These are phyloP conservation scores for Cutaneotrichosporon cyanovorans DNA, from an alignment of 1,284 basidiomycete species.

Conservation along the genomic window DNA sequence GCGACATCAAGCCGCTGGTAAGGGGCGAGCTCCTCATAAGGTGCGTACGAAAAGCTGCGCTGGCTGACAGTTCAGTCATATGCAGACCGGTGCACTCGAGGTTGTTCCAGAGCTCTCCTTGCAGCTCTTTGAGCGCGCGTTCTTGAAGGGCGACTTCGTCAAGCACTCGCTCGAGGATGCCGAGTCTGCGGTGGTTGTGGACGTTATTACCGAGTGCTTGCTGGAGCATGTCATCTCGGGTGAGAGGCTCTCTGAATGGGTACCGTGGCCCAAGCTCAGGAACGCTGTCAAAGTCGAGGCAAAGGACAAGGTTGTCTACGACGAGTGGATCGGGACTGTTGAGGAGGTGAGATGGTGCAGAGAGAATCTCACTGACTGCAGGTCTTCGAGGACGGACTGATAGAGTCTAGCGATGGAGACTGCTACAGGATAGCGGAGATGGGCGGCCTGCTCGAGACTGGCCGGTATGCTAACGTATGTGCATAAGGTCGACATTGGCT, in stretches of 20 bases:
- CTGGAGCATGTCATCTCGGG: constrained; percentile 69
- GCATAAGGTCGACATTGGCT: not conserved
- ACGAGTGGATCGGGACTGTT: constrained; percentile 80
- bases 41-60: not conserved
- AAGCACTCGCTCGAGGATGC: constrained; percentile 68
- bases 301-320: constrained; percentile 71
- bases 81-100: constrained; percentile 55
- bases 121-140: constrained; percentile 67
- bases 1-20: constrained; percentile 63
- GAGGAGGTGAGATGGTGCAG: constrained; percentile 41
- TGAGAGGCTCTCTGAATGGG: constrained; percentile 58
- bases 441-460: constrained; percentile 42
- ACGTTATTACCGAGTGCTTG: constrained; percentile 56
- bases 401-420: constrained; percentile 53
- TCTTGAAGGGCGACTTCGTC: constrained; percentile 72
- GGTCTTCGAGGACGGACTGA: constrained; percentile 77
- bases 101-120: constrained; percentile 65
- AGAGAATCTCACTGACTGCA: constrained; percentile 35
- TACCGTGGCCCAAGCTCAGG: constrained; percentile 56
- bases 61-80: constrained; percentile 27
- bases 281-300: constrained; percentile 51
- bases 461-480: constrained; percentile 23
- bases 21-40: constrained; percentile 59
- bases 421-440: constrained; percentile 64
- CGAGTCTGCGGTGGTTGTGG: constrained; percentile 67